A percentile compares a stretch with the other conserved stretches of the same genome.
Conservation (phyloP, 345 rosid genomes). For the Arabidopsis arenosa region DNA sequence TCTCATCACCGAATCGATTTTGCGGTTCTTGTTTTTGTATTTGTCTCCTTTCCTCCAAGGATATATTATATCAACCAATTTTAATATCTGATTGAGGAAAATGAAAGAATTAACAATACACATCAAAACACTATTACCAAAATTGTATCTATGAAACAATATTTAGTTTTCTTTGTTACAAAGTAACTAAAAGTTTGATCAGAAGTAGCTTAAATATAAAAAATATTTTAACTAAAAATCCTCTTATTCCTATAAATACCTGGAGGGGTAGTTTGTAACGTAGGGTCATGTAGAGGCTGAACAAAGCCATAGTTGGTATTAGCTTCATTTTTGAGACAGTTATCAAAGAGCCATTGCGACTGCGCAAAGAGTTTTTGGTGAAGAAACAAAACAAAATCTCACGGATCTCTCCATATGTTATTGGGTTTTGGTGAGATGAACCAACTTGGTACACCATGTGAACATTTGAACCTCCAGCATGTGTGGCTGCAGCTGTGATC, state of each 20-base stretch:
- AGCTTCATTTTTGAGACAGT: conserved; percentile 22
- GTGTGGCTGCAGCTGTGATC: conserved; percentile 20
- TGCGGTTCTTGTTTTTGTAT: conserved; percentile 35
- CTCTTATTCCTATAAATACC: conserved; percentile 6
- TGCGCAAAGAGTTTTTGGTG: conserved; percentile 25
- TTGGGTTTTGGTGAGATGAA: conserved; percentile 34
- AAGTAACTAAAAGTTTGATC: no score
- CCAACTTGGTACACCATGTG: conserved; percentile 41
- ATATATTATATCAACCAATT: conserved; percentile 34
- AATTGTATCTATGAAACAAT: not conserved
- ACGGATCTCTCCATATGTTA: conserved; percentile 20
- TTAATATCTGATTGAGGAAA: conserved; percentile 23
- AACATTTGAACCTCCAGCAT: conserved; percentile 13
- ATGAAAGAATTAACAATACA: conserved; percentile 2
- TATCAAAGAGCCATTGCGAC: conserved; percentile 26
- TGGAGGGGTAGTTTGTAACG: conserved; percentile 38
- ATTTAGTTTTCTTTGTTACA: not conserved
- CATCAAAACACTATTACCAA: not conserved
- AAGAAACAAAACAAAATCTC: conserved; percentile 23
- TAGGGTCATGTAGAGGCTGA: conserved; percentile 34
- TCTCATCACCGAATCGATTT: conserved; percentile 56
- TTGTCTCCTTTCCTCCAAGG: conserved; percentile 40
- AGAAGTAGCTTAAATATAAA: no score
- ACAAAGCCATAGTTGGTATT: conserved; percentile 26
- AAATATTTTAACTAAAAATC: no score